phyloP scores from a whole-genome alignment of 2,329 filamentous ascomycete genomes.

The Calonectria crousiana region DNA sequence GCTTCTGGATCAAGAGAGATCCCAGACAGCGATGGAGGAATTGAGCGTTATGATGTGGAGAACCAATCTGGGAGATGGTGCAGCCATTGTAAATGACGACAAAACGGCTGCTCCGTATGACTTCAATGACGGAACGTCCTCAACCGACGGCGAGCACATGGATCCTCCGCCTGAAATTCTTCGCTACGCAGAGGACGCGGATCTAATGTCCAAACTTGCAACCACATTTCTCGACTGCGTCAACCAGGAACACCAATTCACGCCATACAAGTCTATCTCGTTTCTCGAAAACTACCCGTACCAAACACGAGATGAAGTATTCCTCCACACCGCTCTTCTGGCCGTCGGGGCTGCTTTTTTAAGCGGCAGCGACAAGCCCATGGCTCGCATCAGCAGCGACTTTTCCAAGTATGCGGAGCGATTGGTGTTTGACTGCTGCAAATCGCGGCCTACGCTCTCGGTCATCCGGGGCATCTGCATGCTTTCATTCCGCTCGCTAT shows the following conservation, averaged over 20 bases:
- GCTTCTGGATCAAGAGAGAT: not conserved
- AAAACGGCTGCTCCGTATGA: not conserved
- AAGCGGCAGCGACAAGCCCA: not conserved
- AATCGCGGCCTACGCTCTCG: not conserved
- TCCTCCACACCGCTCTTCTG: not conserved
- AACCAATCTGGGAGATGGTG: not conserved
- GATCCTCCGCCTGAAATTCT: not conserved
- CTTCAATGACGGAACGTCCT: not conserved
- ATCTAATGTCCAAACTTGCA: not conserved
- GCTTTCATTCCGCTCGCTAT: not conserved
- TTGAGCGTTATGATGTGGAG: constrained; percentile 3
- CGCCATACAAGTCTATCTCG: not conserved
- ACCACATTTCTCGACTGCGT: not conserved
- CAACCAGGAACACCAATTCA: constrained; percentile 2
- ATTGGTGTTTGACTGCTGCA: not conserved
- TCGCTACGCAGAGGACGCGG: not conserved
- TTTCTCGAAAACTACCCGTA: not conserved
- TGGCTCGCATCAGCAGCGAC: not conserved
- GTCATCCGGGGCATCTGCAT: not conserved
- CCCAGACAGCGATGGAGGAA: not conserved
- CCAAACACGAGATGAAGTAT: not conserved
- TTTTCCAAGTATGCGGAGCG: not conserved
- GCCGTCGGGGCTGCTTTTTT: not conserved
- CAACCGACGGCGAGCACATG: not conserved
- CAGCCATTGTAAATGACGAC: not conserved